phyloP scores from a whole-genome alignment of 805 yeast genomes.

The Cyberlindnera maclurae region DNA sequence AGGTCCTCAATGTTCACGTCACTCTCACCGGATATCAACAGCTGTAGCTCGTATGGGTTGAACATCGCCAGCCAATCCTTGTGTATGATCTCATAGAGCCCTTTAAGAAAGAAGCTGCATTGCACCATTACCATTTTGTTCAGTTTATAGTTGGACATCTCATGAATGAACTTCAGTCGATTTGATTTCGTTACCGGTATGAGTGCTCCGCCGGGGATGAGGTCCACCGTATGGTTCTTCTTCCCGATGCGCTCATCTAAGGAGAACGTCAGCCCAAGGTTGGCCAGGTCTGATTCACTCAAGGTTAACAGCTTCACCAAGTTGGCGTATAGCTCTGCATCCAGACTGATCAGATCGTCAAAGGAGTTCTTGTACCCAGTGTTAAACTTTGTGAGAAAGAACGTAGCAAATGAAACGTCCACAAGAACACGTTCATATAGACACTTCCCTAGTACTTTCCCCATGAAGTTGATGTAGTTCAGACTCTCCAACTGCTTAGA shows the following conservation, averaged over 20 bases:
- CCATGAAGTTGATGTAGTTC: constrained; percentile 52
- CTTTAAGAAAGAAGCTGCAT: constrained; percentile 57
- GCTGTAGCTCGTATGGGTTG: constrained; percentile 75
- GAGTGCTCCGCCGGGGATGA: constrained; percentile 53
- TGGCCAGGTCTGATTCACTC: constrained; percentile 46
- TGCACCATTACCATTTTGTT: constrained; percentile 55
- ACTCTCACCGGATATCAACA: constrained; percentile 66
- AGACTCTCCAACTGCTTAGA: constrained; percentile 25
- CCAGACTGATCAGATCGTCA: constrained; percentile 72
- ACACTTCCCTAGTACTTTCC: constrained; percentile 83
- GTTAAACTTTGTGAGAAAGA: constrained; percentile 56
- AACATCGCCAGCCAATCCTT: constrained; percentile 79
- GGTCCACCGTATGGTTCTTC: constrained; percentile 40
- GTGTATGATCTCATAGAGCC: constrained; percentile 61
- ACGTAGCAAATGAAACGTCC: constrained; percentile 80
- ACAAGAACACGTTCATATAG: constrained; percentile 75
- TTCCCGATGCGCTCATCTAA: constrained; percentile 40
- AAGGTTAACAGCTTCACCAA: constrained; percentile 55
- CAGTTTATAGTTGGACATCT: constrained; percentile 71
- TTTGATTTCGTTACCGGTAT: constrained; percentile 54
- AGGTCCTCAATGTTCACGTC: constrained; percentile 71
- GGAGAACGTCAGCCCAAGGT: constrained; percentile 58
- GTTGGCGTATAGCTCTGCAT: constrained; percentile 55
- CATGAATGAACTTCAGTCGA: constrained; percentile 66
- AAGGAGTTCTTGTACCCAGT: constrained; percentile 50